Conservation (phyloP, 495 filamentous ascomycete species). For the Chlorociboria aeruginascens region DNA sequence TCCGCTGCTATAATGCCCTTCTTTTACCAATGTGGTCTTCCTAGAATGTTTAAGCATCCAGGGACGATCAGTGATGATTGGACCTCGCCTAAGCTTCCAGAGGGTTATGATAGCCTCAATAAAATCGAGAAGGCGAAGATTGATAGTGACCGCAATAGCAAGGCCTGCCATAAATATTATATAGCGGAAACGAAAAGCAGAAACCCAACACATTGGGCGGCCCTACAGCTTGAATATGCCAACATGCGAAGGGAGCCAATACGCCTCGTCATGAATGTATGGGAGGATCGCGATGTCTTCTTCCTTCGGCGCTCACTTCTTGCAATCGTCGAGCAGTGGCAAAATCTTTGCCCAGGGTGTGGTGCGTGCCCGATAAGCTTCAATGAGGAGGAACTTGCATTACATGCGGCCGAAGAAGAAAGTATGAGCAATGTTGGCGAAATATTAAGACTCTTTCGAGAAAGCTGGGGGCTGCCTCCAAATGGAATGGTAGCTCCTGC, state of each 20-base stretch:
- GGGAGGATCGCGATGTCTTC: constrained; percentile 19
- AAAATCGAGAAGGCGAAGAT: too few relatives aligned
- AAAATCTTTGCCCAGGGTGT: constrained; percentile 13
- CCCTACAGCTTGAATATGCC: constrained; percentile 16
- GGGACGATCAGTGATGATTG: constrained; percentile 7
- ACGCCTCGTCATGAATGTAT: constrained; percentile 10
- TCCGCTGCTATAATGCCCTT: constrained; percentile 6
- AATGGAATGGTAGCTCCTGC: too few relatives aligned
- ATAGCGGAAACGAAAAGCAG: too few relatives aligned
- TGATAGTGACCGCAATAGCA: too few relatives aligned
- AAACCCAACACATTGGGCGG: too few relatives aligned
- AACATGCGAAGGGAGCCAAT: constrained; percentile 5
- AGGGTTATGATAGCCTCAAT: constrained; percentile 18
- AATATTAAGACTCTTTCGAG: too few relatives aligned
- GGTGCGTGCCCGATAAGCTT: constrained; percentile 18
- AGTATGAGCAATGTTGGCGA: too few relatives aligned
- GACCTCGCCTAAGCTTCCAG: constrained; percentile 14
- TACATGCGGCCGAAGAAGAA: too few relatives aligned
- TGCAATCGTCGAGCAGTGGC: constrained; percentile 20
- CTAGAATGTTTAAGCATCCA: constrained; percentile 21
- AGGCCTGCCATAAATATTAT: too few relatives aligned
- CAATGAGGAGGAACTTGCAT: too few relatives aligned
- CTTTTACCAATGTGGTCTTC: constrained; percentile 17
- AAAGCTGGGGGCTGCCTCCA: too few relatives aligned
- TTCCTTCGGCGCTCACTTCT: constrained; percentile 26